phyloP scores from a whole-genome alignment of 495 filamentous ascomycete genomes.

The Neurospora cerealis region DNA sequence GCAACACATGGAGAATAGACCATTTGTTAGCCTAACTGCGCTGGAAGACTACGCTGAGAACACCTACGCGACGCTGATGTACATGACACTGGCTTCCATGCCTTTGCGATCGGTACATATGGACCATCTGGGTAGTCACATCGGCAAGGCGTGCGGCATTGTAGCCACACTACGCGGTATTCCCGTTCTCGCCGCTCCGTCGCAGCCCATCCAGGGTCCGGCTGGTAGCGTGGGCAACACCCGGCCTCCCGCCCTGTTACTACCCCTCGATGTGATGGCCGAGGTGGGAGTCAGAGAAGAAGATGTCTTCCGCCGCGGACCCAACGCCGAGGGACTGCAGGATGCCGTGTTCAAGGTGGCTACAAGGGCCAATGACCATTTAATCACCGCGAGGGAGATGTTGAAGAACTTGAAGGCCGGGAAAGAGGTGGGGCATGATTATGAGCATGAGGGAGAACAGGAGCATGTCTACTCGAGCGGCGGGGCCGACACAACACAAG shows the following conservation, averaged over 20 bases:
- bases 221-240: slow-evolving; percentile 25
- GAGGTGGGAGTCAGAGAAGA: slow-evolving; percentile 71
- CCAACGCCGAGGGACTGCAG: slow-evolving; percentile 62
- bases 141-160: slow-evolving; percentile 89
- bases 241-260: slow-evolving; percentile 37
- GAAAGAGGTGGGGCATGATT: slow-evolving; percentile 67
- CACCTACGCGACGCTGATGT: slow-evolving; percentile 89
- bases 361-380: slow-evolving; percentile 85
- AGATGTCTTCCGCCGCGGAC: slow-evolving; percentile 72
- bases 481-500: slow-evolving; percentile 19
- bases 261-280: slow-evolving; percentile 88
- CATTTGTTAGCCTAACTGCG: slow-evolving; percentile 60
- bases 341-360: slow-evolving; percentile 90
- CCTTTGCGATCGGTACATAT: slow-evolving; percentile 70
- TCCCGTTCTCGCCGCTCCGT: slow-evolving; percentile 72
- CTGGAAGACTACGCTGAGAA: slow-evolving; percentile 87
- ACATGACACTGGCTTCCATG: slow-evolving; percentile 70
- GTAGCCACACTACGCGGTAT: slow-evolving; percentile 72
- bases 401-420: slow-evolving; percentile 64
- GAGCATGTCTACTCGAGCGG: slow-evolving; percentile 54
- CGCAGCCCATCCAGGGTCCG: slow-evolving; percentile 40
- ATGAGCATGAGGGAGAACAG: slow-evolving; percentile 72
- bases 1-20: slow-evolving; percentile 71
- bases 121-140: slow-evolving; percentile 87
- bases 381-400: slow-evolving; percentile 92